A percentile compares a stretch with the other conserved stretches of the same genome.
These are phyloP conservation scores for Ceratobasidium sp. DNA, from an alignment of 1,284 basidiomycete species.

Conservation along the genomic window DNA sequence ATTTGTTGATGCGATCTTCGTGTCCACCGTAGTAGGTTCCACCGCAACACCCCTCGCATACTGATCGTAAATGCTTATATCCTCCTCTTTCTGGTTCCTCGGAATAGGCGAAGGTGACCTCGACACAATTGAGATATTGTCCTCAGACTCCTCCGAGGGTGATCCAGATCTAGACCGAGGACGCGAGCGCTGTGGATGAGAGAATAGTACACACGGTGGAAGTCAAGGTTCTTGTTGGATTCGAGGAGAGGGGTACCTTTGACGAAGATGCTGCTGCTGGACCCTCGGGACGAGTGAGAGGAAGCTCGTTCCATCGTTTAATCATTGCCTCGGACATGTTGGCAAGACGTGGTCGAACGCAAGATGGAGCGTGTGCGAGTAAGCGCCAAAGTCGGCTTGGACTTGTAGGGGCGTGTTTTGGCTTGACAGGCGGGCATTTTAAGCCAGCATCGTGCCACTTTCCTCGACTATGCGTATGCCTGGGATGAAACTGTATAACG, in stretches of 20 bases:
- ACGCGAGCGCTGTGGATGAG: slow-evolving; percentile 66
- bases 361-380: slow-evolving; percentile 2
- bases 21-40: slow-evolving; percentile 80
- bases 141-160: slow-evolving; percentile 58
- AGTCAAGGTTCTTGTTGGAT: slow-evolving; percentile 56
- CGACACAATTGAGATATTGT: slow-evolving; percentile 75
- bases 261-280: slow-evolving; percentile 49
- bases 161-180: slow-evolving; percentile 43
- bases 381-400: slow-evolving; percentile 3
- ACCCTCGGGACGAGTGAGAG: slow-evolving; percentile 58
- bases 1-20: slow-evolving; percentile 77
- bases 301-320: slow-evolving; percentile 76
- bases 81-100: slow-evolving; percentile 62
- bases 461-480: slow-evolving; percentile 27
- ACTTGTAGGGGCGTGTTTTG: slow-evolving; percentile 13
- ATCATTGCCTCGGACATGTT: slow-evolving; percentile 71
- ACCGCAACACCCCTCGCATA: slow-evolving; percentile 61
- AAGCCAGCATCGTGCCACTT: slow-evolving; percentile 7
- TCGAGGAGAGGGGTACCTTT: slow-evolving; percentile 74
- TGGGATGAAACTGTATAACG: slow-evolving; percentile 13
- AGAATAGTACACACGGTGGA: slow-evolving; percentile 49
- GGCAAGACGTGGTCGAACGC: slow-evolving; percentile 37
- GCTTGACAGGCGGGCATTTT: no score
- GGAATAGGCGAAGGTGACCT: slow-evolving; percentile 70
- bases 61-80: slow-evolving; percentile 64